These are phyloP conservation scores for Pyricularia pennisetigena DNA, from an alignment of 2,329 filamentous ascomycete genomes.

Conservation along the genomic window DNA sequence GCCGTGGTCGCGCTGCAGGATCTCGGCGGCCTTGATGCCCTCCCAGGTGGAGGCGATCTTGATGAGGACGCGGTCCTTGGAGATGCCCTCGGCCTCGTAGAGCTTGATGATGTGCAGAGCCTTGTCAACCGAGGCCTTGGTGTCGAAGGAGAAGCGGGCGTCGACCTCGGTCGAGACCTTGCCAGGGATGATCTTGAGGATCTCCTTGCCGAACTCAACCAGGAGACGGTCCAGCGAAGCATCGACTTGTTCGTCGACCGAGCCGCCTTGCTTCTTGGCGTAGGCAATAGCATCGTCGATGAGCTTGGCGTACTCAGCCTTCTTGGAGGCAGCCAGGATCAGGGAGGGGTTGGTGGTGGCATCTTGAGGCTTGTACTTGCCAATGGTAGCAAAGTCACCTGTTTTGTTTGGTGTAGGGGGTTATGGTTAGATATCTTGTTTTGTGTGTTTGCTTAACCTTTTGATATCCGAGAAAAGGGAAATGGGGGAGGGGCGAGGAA, in stretches of 20 bases:
- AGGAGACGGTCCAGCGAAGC: constrained; percentile 85
- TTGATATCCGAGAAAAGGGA: background rate
- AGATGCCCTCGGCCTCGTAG: constrained; percentile 85
- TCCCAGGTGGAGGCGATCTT: constrained; percentile 99
- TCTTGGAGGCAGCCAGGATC: constrained; percentile 97
- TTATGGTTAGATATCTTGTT: constrained; percentile 71
- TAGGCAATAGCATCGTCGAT: constrained; percentile 79
- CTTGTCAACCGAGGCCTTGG: constrained; percentile 85
- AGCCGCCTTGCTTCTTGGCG: constrained; percentile 66
- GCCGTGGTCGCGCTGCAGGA: constrained; percentile 89
- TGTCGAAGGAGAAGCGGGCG: constrained; percentile 91
- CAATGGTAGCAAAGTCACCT: constrained; percentile 81
- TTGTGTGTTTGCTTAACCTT: background rate
- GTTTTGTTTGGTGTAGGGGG: constrained; percentile 99
- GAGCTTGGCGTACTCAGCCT: constrained; percentile 87
- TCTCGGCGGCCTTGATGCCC: constrained; percentile 97
- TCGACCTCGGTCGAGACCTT: constrained; percentile 99
- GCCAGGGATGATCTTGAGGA: constrained; percentile 91
- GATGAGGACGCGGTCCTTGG: constrained; percentile 92
- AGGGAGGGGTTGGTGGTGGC: constrained; percentile 99
- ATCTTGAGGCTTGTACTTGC: constrained; percentile 99
- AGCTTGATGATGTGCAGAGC: constrained; percentile 97
- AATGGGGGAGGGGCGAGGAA: constrained; percentile 35
- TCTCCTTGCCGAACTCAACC: constrained; percentile 97
- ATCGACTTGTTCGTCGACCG: constrained; percentile 76